These are phyloP conservation scores for Tolypocladium capitatum DNA, from an alignment of 2,329 filamentous ascomycete species.

Conservation along the genomic window DNA sequence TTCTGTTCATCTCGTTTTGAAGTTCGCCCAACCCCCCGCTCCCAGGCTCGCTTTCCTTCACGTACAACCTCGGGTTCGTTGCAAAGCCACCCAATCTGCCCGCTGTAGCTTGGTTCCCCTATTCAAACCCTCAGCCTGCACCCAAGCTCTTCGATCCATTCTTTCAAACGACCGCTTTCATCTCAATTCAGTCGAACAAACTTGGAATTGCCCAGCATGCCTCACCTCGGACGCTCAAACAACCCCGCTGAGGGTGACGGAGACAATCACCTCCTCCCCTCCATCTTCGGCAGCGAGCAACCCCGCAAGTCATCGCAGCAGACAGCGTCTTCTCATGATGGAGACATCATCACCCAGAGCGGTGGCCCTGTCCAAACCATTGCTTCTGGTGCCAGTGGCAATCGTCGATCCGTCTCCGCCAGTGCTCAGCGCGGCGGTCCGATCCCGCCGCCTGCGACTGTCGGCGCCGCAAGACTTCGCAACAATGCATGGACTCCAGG, in stretches of 20 bases:
- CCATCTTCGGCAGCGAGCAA: neutral
- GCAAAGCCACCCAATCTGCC: neutral
- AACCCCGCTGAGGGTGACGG: neutral
- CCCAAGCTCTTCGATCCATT: neutral
- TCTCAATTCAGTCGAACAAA: neutral
- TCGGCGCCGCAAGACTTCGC: neutral
- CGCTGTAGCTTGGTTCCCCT: neutral
- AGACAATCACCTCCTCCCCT: neutral
- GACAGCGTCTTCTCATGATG: neutral
- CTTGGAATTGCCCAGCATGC: neutral
- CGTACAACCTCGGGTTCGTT: neutral
- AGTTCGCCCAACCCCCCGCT: neutral
- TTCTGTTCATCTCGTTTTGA: neutral
- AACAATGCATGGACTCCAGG: neutral
- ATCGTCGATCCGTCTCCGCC: neutral
- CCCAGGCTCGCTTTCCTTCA: neutral
- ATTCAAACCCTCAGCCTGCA: neutral
- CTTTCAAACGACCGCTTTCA: neutral
- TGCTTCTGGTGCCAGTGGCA: neutral
- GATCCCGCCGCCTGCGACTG: neutral
- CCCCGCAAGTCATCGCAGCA: neutral
- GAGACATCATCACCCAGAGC: neutral
- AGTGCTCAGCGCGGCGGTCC: neutral
- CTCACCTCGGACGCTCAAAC: neutral
- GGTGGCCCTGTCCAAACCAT: neutral